A percentile compares a stretch with the other conserved stretches of the same genome.
These are phyloP conservation scores for Globisporangium apiculatum DNA, from an alignment of 352 stramenopile genomes.

Conservation along the genomic window DNA sequence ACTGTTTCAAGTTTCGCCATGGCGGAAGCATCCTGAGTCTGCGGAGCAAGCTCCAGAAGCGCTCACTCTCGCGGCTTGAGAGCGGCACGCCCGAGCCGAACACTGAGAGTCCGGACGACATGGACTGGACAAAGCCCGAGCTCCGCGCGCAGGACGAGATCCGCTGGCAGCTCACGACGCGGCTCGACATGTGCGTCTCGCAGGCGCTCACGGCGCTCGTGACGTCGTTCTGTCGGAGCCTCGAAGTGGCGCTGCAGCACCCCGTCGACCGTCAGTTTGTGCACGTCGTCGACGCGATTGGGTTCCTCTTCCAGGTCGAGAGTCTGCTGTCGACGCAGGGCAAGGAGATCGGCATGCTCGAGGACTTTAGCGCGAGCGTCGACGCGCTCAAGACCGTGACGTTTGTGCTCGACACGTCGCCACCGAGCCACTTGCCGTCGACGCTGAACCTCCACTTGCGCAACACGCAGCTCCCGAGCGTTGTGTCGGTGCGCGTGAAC, in stretches of 20 bases:
- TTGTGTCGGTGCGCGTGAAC: conserved; percentile 66
- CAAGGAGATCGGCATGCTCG: conserved; percentile 95
- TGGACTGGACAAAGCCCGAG: conserved; percentile 54
- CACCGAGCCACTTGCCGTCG: conserved; percentile 47
- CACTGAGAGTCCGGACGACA: conserved; percentile 12
- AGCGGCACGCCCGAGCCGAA: conserved; percentile 34
- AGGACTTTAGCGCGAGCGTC: conserved; percentile 79
- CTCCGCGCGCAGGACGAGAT: conserved; percentile 50
- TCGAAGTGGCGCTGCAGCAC: conserved; percentile 68
- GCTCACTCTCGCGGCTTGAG: conserved; percentile 35
- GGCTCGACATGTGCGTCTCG: conserved; percentile 73
- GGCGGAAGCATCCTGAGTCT: conserved; percentile 64
- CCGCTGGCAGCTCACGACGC: conserved; percentile 68
- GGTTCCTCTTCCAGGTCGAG: conserved; percentile 87
- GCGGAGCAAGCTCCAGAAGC: conserved; percentile 49
- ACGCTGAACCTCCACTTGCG: conserved; percentile 79
- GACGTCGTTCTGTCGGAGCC: conserved; percentile 61
- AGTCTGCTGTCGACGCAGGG: conserved; percentile 91
- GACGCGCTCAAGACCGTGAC: conserved; percentile 66
- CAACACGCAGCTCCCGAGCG: conserved; percentile 55
- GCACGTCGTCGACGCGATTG: conserved; percentile 51
- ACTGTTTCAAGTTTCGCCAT: conserved; percentile 81
- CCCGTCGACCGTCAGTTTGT: conserved; percentile 49
- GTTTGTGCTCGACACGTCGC: conserved; percentile 63
- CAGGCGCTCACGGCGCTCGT: conserved; percentile 71